phyloP scores from a whole-genome alignment of 306 rosid species.

The Gastrolobium bilobum region DNA sequence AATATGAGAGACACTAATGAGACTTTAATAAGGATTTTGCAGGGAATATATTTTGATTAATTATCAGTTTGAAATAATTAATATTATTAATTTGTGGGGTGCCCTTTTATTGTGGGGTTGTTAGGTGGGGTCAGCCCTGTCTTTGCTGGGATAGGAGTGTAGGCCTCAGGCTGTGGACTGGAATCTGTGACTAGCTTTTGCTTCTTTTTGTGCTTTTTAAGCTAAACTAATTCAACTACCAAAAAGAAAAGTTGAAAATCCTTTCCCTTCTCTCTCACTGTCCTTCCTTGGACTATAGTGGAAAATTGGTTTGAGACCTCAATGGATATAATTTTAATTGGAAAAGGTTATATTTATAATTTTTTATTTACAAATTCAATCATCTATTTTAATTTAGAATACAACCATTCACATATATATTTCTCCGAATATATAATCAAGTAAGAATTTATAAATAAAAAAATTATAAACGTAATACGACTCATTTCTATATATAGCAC shows the following conservation, averaged over 20 bases:
- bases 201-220: slow-evolving; percentile 58
- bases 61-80: slow-evolving; percentile 35
- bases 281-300: slow-evolving; percentile 21
- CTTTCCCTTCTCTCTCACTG: slow-evolving; percentile 8
- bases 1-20: slow-evolving; percentile 5
- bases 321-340: background rate
- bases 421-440: too few species aligned
- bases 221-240: slow-evolving; percentile 50
- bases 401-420: too few species aligned
- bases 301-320: slow-evolving; percentile 30
- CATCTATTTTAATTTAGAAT: too few species aligned
- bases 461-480: too few species aligned
- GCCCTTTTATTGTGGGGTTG: slow-evolving; percentile 50
- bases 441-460: too few species aligned
- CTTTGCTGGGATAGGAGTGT: slow-evolving; percentile 60
- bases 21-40: slow-evolving; percentile 28
- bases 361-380: too few species aligned
- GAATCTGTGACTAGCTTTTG: slow-evolving; percentile 61
- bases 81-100: slow-evolving; percentile 36
- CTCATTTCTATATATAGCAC: too few species aligned
- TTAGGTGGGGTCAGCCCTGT: slow-evolving; percentile 73
- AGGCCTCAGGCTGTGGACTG: slow-evolving; percentile 55
- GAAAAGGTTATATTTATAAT: too few species aligned
- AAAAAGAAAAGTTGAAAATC: slow-evolving; percentile 39
- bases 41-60: slow-evolving; percentile 38